These are phyloP conservation scores for Xanthoconium purpureum DNA, from an alignment of 768 basidiomycete genomes.

Conservation along the genomic window DNA sequence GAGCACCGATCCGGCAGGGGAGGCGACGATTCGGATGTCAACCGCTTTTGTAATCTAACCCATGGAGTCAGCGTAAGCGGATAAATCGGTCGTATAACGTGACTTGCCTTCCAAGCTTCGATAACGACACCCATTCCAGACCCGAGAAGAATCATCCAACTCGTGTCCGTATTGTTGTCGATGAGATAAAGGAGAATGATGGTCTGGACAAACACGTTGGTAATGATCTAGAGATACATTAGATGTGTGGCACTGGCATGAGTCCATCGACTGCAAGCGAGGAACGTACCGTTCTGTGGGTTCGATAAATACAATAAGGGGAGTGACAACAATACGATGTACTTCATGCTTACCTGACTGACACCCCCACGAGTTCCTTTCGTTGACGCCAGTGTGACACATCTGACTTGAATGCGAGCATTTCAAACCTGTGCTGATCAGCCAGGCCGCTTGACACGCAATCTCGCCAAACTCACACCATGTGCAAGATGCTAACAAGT, in stretches of 20 bases:
- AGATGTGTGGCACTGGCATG: slow-evolving; percentile 12
- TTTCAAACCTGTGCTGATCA: slow-evolving; percentile 67
- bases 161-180: slow-evolving; percentile 93
- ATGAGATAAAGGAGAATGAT: slow-evolving; percentile 90
- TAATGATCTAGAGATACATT: slow-evolving; percentile 55
- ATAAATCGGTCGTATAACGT: slow-evolving; percentile 7
- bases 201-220: slow-evolving; percentile 91
- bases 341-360: slow-evolving; percentile 62
- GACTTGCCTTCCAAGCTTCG: slow-evolving; percentile 89
- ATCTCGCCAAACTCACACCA: slow-evolving; percentile 54
- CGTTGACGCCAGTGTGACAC: slow-evolving; percentile 94
- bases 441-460: slow-evolving; percentile 3
- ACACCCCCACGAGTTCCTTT: slow-evolving; percentile 94
- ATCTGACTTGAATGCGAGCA: slow-evolving; percentile 94
- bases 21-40: slow-evolving; percentile 67
- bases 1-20: slow-evolving; percentile 60
- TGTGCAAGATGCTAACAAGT: slow-evolving; percentile 82
- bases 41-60: slow-evolving; percentile 83
- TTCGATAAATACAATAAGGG: slow-evolving; percentile 19
- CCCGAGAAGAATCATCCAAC: slow-evolving; percentile 94
- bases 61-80: slow-evolving; percentile 15
- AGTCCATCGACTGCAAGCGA: slow-evolving; percentile 9
- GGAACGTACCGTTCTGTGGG: slow-evolving; percentile 51
- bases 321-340: slow-evolving; percentile 4
- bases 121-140: slow-evolving; percentile 79